These are phyloP conservation scores for Melastoma candidum DNA, from an alignment of 441 rosid genomes.

Conservation along the genomic window DNA sequence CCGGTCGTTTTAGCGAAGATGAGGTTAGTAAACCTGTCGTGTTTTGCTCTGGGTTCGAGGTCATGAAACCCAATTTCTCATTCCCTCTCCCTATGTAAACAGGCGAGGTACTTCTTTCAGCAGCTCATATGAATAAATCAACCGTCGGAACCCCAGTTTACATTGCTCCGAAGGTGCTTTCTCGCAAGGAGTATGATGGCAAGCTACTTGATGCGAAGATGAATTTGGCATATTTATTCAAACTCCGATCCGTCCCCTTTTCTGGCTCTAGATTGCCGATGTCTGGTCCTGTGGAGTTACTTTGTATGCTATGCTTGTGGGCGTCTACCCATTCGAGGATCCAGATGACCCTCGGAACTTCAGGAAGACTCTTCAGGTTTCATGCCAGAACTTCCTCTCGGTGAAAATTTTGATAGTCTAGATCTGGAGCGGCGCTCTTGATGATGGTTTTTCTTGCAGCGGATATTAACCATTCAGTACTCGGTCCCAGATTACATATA, in stretches of 20 bases:
- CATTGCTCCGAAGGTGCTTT: slow-evolving; percentile 59
- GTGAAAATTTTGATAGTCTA: background rate
- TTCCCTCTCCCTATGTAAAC: background rate
- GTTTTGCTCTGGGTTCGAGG: too few species aligned
- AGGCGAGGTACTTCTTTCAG: slow-evolving; percentile 57
- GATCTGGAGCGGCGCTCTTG: background rate
- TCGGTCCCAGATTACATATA: slow-evolving; percentile 56
- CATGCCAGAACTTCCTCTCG: slow-evolving; percentile 13
- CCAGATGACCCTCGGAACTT: slow-evolving; percentile 59
- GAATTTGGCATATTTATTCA: too few species aligned
- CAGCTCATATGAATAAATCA: slow-evolving; percentile 57
- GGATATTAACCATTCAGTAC: slow-evolving; percentile 53
- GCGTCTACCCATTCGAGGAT: slow-evolving; percentile 67
- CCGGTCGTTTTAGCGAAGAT: slow-evolving; percentile 91
- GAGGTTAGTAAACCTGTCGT: slow-evolving; percentile 37
- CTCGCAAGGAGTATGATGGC: slow-evolving; percentile 52
- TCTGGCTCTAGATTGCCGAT: slow-evolving; percentile 40
- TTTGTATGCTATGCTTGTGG: slow-evolving; percentile 59
- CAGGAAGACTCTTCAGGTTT: slow-evolving; percentile 55
- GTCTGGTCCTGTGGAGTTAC: slow-evolving; percentile 80
- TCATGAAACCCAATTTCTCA: too few species aligned
- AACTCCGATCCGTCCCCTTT: background rate
- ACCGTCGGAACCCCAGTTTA: slow-evolving; percentile 70
- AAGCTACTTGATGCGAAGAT: slow-evolving; percentile 22
- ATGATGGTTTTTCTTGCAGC: slow-evolving; percentile 23